Base-by-base conservation (phyloP, 176 grass and related monocot species). In the Avena sativa region DNA sequence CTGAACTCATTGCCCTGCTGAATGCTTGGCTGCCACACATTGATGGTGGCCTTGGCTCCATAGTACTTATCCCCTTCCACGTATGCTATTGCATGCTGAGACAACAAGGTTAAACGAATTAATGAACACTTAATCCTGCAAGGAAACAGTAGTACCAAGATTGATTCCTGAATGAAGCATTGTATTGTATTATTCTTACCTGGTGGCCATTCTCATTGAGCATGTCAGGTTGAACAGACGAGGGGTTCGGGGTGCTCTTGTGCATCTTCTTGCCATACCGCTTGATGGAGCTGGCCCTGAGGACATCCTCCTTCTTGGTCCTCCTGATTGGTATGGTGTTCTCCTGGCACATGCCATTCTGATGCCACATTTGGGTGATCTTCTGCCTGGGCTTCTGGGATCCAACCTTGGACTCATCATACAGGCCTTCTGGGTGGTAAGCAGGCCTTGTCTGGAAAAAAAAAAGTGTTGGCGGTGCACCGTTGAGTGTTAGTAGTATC, bases 1-100 rank as follows among this genome's bases (percentile, higher is more conserved):
- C 95, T 97, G 78, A 97, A 97, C 84, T 97, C 95, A 49, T 90
- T 94, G 12, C 78, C 51, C 71, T 94, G 92, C 88, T 97, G 87
- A 60, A 97, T 97, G 57, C 86, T 93, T n/a, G 95, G 95, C 51
- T 92, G 75, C 95, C 95, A 97, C 48, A 97, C 95, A 74, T 97
- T 97, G 77, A 97, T 97, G 51, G 95, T 97, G 40, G 95, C 95
- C 80, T 93, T 93, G 59, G 95, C 90, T 84, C 95, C 92, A 69
- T 92, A 97, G 53, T 97, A 97, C 81, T 89, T 94, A 44, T 88
- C 95, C 8, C 95, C 95, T 78, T 97, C 89, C 78, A 94, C 90
- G 83, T 97, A 97, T 59, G 92, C 92, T 74, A 97, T 97, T 34
- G 95, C 95, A 76, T 97, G 95, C 95, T 95, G 78, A 70, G 51